Conservation (phyloP, 78 protist genomes). For the Cavenderia fasciculata region DNA sequence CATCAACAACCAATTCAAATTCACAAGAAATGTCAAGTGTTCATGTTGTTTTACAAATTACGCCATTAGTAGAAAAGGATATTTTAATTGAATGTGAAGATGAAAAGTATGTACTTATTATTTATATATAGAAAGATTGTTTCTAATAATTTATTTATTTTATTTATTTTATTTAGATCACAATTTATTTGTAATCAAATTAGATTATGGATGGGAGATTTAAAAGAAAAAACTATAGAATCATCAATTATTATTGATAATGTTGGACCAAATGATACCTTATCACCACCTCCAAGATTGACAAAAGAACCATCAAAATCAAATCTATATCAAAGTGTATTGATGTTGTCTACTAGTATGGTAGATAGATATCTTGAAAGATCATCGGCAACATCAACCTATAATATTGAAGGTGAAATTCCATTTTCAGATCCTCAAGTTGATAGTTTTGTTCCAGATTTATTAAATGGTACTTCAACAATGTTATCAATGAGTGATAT, state of each 20-base stretch:
- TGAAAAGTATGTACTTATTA: not conserved
- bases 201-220: slow-evolving; percentile 21
- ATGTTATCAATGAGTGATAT: no score
- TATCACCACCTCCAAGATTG: not conserved
- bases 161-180: not conserved
- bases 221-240: not conserved
- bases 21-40: not conserved
- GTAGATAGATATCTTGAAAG: not conserved
- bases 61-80: slow-evolving; percentile 12
- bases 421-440: no score
- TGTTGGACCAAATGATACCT: not conserved
- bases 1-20: not conserved
- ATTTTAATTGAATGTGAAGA: slow-evolving; percentile 48
- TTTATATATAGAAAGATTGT: not conserved
- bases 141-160: not conserved
- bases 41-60: not conserved
- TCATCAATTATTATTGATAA: not conserved
- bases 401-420: not conserved
- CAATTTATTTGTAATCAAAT: slow-evolving; percentile 18
- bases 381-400: not conserved
- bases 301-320: not conserved
- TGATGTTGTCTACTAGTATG: not conserved
- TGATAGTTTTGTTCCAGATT: no score
- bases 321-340: not conserved
- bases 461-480: no score